A percentile compares a stretch with the other conserved stretches of the same genome.
Evolutionary conservation across 139 green algal genomes (phyloP).

Genomic region (Picochlorum sp.): DNA sequence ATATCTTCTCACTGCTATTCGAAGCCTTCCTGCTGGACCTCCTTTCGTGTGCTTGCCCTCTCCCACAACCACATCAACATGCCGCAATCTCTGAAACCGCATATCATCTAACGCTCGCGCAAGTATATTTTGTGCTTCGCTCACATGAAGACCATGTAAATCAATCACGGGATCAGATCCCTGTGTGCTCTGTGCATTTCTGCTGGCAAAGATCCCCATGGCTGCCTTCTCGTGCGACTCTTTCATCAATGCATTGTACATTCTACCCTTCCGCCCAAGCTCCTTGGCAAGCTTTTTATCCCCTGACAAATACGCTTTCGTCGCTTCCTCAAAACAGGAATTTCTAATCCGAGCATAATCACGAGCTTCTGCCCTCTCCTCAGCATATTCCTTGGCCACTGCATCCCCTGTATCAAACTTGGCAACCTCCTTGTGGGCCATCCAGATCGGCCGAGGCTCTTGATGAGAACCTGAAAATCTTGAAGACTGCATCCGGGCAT

Average conservation of each 20-base stretch:
- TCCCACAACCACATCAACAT: conserved; percentile 46
- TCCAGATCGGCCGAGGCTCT: not conserved
- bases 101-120: conserved; percentile 20
- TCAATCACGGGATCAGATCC: conserved; percentile 36
- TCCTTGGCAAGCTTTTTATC: conserved; percentile 61
- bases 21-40: conserved; percentile 23
- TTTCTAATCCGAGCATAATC: conserved; percentile 62
- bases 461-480: not conserved
- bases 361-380: conserved; percentile 37
- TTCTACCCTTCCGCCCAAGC: conserved; percentile 48
- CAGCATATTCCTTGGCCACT: conserved; percentile 46
- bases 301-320: conserved; percentile 57
- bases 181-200: conserved; percentile 32
- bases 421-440: conserved; percentile 7
- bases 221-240: conserved; percentile 46
- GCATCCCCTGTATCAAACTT: conserved; percentile 46
- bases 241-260: conserved; percentile 51
- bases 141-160: conserved; percentile 66
- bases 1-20: conserved; percentile 22
- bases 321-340: conserved; percentile 65
- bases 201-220: conserved; percentile 31
- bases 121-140: conserved; percentile 49
- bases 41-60: conserved; percentile 59
- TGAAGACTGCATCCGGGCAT: no score
- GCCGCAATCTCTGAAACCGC: not conserved